Evolutionary conservation across 139 green algal genomes (phyloP), one percentile per base, ranked within the genome.

Genomic region (Chlorella sp.): DNA sequence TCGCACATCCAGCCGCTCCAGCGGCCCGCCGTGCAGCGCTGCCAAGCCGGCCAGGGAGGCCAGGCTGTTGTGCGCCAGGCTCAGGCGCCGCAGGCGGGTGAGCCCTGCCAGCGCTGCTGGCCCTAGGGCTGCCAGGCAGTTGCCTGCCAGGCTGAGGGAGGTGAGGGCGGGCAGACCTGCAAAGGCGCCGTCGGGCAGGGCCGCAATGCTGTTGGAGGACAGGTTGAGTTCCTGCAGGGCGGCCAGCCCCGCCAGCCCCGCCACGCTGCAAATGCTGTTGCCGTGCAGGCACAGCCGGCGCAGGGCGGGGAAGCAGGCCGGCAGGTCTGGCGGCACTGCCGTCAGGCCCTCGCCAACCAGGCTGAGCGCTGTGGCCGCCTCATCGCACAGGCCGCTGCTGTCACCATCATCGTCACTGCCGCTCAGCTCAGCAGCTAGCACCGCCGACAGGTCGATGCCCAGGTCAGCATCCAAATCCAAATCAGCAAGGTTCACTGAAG

Each of bases 111-210:
- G 73, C 4, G 85, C 84, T 17, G 58, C 48, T 3, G 92, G 41
- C 3, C 19, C 36, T 40, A 83, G 38, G 26, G 80, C 60, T 0
- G 58, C n/a, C 13, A 96, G 82, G n/a, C 86, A 75, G 82, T 96
- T 96, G 92, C 93, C 94, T 46, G 93, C 90, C 19, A 96, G 73
- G 84, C 93, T 95, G n/a, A 96, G 88, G 24, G 64, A 86, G 9
- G 87, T 92, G 24, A 96, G 77, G 26, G 58, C 60, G 40, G 9
- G 32, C 77, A 83, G 87, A 72, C 70, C 76, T 11, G 84, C 70
- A 9, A 96, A 82, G 28, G 60, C 76, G 20, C 76, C 82, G 8
- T 93, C 51, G 0, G 84, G 74, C 11, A 92, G 65, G 32, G 46
- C 24, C 1, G 73, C 51, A 8, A 96, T 81, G 43, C 56, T 65